Conservation (phyloP, 2,329 filamentous ascomycete species). For the Talaromyces albobiverticillius region DNA sequence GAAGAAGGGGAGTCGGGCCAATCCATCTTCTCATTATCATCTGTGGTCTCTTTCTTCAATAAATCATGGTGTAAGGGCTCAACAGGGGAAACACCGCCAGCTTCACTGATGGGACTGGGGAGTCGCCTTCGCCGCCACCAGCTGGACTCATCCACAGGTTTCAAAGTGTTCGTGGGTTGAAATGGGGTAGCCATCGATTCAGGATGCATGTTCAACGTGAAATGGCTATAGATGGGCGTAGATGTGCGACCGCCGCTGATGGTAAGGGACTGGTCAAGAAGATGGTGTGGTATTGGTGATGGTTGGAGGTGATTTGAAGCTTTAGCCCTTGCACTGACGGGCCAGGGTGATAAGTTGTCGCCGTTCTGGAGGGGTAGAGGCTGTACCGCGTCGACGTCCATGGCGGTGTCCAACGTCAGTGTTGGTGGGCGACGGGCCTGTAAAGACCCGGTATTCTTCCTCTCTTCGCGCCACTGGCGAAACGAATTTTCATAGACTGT, state of each 20-base stretch:
- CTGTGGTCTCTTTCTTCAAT: not conserved
- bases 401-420: conserved; percentile 18
- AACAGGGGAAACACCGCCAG: conserved; percentile 21
- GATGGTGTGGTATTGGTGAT: conserved; percentile 28
- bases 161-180: not conserved
- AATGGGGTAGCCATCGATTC: conserved; percentile 13
- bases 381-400: conserved; percentile 31
- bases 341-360: conserved; percentile 22
- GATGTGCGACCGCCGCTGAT: conserved; percentile 28
- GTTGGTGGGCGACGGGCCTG: conserved; percentile 13
- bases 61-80: not conserved
- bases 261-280: conserved; percentile 30
- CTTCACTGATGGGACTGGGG: conserved; percentile 41
- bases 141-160: conserved; percentile 13
- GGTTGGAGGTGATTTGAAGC: conserved; percentile 19
- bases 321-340: conserved; percentile 18
- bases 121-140: conserved; percentile 28
- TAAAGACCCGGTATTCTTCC: conserved; percentile 1
- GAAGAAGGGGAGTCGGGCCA: conserved; percentile 13
- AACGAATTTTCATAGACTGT: conserved; percentile 15
- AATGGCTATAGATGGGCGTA: conserved; percentile 30
- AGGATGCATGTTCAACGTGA: conserved; percentile 22
- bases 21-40: not conserved
- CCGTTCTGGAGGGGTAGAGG: conserved; percentile 17
- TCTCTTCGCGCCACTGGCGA: conserved; percentile 12